Conservation (phyloP, 257 asterid genomes). For the Solanum paucissectum region DNA sequence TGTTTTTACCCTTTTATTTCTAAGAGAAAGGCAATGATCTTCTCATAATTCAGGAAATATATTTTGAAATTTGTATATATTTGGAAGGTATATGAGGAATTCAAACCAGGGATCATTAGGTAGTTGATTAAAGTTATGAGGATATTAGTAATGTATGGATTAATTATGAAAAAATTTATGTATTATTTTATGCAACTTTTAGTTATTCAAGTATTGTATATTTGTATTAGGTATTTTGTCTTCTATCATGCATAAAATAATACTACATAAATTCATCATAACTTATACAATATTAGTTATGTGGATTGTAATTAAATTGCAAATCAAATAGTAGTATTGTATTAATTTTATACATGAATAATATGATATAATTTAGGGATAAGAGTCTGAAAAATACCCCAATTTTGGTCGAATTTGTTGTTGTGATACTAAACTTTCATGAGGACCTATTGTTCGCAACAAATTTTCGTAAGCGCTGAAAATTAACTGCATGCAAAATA, state of each 20-base stretch:
- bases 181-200: too few relatives aligned
- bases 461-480: too few relatives aligned
- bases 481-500: too few relatives aligned
- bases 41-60: background rate
- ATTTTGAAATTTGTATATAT: background rate
- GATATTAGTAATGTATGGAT: background rate
- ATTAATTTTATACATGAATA: background rate
- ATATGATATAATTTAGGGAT: background rate
- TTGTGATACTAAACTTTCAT: too few relatives aligned
- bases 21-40: background rate
- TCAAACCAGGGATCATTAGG: too few relatives aligned
- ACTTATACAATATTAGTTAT: background rate
- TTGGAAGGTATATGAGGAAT: background rate
- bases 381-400: too few relatives aligned
- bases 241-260: too few relatives aligned
- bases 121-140: background rate
- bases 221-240: background rate
- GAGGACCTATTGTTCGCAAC: too few relatives aligned
- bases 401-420: too few relatives aligned
- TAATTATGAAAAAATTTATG: too few relatives aligned
- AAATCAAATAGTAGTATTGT: fast-evolving
- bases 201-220: background rate
- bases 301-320: background rate
- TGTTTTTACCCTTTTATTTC: background rate
- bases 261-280: background rate